Conservation (phyloP, 2,329 filamentous ascomycete species). For the Colletotrichum orchidophilum region DNA sequence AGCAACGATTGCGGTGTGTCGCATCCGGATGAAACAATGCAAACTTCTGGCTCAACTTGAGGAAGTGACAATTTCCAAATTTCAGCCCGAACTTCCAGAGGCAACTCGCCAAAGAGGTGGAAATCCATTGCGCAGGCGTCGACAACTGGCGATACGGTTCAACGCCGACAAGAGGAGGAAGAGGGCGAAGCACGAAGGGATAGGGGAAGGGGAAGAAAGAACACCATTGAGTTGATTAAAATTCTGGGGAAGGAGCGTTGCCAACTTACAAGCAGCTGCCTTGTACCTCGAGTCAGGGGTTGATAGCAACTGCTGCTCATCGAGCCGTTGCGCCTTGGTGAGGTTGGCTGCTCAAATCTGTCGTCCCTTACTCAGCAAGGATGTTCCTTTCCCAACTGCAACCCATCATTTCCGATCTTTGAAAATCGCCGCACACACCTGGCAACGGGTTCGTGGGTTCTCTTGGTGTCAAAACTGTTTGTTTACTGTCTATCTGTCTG, state of each 20-base stretch:
- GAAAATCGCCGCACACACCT: not conserved
- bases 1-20: not conserved
- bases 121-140: not conserved
- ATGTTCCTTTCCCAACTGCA: constrained; percentile 7
- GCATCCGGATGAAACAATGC: not conserved
- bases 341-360: not conserved
- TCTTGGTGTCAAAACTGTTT: constrained; percentile 3
- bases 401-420: not conserved
- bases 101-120: not conserved
- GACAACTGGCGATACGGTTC: not conserved
- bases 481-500: constrained; percentile 6
- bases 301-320: not conserved
- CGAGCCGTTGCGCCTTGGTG: not conserved
- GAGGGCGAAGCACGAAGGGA: not conserved
- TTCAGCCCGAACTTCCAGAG: not conserved
- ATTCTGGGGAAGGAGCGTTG: not conserved
- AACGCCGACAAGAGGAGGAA: not conserved
- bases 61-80: constrained; percentile 11
- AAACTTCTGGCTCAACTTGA: constrained; percentile 8
- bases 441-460: not conserved
- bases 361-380: not conserved
- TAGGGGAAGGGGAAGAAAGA: not conserved
- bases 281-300: not conserved
- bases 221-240: not conserved
- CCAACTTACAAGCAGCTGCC: not conserved